phyloP scores from a whole-genome alignment of 129 eudicot species.

The Artemisia annua region DNA sequence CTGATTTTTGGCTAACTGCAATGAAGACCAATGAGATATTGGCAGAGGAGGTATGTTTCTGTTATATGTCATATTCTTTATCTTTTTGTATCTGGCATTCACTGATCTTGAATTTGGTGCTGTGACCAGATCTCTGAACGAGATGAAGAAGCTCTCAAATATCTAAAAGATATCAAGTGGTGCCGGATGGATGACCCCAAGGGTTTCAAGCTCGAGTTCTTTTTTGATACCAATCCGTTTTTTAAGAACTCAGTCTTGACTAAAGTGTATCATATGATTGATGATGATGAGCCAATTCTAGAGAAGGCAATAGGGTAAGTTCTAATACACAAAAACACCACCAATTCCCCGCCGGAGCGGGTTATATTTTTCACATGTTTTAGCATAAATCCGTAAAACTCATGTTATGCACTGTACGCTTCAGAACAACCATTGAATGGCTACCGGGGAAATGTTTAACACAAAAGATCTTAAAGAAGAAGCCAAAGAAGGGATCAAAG shows the following conservation, averaged over 20 bases:
- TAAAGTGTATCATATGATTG: slow-evolving; percentile 91
- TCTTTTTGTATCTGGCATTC: not conserved
- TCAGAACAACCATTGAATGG: slow-evolving; percentile 90
- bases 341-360: too few species aligned
- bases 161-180: slow-evolving; percentile 90
- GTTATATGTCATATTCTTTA: not conserved
- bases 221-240: slow-evolving; percentile 74
- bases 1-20: slow-evolving; percentile 88
- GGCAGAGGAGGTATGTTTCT: slow-evolving; percentile 78
- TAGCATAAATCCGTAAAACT: not conserved
- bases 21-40: slow-evolving; percentile 82
- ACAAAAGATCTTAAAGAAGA: slow-evolving; percentile 77
- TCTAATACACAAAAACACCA: not conserved
- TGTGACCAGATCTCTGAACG: slow-evolving; percentile 73
- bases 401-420: slow-evolving; percentile 10
- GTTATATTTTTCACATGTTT: not conserved
- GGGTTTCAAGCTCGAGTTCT: slow-evolving; percentile 97
- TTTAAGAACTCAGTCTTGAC: slow-evolving; percentile 80
- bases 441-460: slow-evolving; percentile 88
- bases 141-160: slow-evolving; percentile 90
- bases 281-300: slow-evolving; percentile 88
- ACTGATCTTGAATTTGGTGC: not conserved
- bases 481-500: slow-evolving; percentile 89
- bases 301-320: slow-evolving; percentile 96
- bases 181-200: slow-evolving; percentile 64